These are phyloP conservation scores for Naganishia sp. DNA, from an alignment of 1,284 basidiomycete species.

Conservation along the genomic window DNA sequence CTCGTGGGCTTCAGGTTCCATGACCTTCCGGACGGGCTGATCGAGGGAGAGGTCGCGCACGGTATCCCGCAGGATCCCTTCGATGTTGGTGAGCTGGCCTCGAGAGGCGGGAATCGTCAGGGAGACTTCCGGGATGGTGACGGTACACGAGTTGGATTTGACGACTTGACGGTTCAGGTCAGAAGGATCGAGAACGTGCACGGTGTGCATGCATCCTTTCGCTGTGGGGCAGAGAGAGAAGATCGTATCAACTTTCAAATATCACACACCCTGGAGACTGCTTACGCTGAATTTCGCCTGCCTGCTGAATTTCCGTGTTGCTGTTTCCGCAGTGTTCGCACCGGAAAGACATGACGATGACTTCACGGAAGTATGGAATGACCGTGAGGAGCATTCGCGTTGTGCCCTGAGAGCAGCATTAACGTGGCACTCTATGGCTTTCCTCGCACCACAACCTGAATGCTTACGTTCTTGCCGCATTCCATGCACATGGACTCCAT, in stretches of 20 bases:
- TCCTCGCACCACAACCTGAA: neutral
- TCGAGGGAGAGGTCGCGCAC: conserved; percentile 78
- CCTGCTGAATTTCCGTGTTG: conserved; percentile 95
- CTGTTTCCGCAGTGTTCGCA: conserved; percentile 88
- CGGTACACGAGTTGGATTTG: conserved; percentile 79
- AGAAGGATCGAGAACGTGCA: conserved; percentile 69
- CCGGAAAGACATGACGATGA: conserved; percentile 93
- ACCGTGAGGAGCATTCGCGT: conserved; percentile 89
- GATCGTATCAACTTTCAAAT: neutral
- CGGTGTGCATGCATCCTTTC: conserved; percentile 68
- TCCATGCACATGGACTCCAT: conserved; percentile 94
- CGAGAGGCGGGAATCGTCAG: conserved; percentile 85
- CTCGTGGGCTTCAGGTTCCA: conserved; percentile 71
- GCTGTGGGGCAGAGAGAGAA: conserved; percentile 40
- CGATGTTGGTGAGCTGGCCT: conserved; percentile 93
- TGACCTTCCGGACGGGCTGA: conserved; percentile 82
- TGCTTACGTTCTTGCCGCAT: conserved; percentile 78
- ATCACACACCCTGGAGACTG: conserved; percentile 40
- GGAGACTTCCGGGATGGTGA: conserved; percentile 83
- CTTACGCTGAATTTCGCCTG: conserved; percentile 79
- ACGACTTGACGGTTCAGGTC: conserved; percentile 94
- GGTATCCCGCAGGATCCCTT: conserved; percentile 86
- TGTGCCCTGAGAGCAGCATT: conserved; percentile 63
- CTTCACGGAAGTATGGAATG: conserved; percentile 94
- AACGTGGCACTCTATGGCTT: conserved; percentile 7